Percentiles rank a stretch among this genome's conserved stretches.
phyloP scores from a whole-genome alignment of 192 early-diverging fungal genomes.

The Diversispora epigaea region DNA sequence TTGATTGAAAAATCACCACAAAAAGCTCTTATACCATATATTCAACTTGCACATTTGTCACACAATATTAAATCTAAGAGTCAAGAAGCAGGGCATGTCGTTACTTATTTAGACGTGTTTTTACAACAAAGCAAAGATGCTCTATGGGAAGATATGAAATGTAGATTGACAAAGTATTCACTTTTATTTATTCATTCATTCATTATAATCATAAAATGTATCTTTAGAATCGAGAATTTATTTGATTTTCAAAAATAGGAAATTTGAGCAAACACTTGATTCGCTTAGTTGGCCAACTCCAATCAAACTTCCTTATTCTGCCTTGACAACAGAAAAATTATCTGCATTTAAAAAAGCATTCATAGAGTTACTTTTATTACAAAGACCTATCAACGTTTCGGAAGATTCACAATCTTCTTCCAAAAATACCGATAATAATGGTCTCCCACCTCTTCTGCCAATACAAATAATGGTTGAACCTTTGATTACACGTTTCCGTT shows the following conservation, averaged over 20 bases:
- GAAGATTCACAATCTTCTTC: conserved; percentile 22
- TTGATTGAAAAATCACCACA: conserved; percentile 42
- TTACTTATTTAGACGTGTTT: conserved; percentile 40
- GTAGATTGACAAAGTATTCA: conserved; percentile 47
- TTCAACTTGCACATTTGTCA: conserved; percentile 40
- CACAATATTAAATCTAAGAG: conserved; percentile 32
- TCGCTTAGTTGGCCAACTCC: conserved; percentile 45
- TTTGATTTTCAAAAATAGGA: conserved; percentile 27
- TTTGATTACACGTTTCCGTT: conserved; percentile 66
- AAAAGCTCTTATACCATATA: conserved; percentile 45
- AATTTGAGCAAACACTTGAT: conserved; percentile 44
- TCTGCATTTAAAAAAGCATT: conserved; percentile 38
- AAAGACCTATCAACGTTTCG: conserved; percentile 37
- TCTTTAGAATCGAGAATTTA: conserved; percentile 24
- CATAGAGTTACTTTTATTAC: conserved; percentile 41
- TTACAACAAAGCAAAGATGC: conserved; percentile 36
- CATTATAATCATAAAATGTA: conserved; percentile 25
- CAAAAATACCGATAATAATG: conserved; percentile 24
- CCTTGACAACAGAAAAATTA: conserved; percentile 26
- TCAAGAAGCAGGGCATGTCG: conserved; percentile 11
- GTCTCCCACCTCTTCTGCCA: conserved; percentile 46
- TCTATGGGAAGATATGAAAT: conserved; percentile 50
- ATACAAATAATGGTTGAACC: conserved; percentile 58
- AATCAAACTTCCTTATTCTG: conserved; percentile 23
- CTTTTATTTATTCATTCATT: conserved; percentile 2